These are phyloP conservation scores for Scortechinia acanthostroma DNA, from an alignment of 2,329 filamentous ascomycete species.

Conservation along the genomic window DNA sequence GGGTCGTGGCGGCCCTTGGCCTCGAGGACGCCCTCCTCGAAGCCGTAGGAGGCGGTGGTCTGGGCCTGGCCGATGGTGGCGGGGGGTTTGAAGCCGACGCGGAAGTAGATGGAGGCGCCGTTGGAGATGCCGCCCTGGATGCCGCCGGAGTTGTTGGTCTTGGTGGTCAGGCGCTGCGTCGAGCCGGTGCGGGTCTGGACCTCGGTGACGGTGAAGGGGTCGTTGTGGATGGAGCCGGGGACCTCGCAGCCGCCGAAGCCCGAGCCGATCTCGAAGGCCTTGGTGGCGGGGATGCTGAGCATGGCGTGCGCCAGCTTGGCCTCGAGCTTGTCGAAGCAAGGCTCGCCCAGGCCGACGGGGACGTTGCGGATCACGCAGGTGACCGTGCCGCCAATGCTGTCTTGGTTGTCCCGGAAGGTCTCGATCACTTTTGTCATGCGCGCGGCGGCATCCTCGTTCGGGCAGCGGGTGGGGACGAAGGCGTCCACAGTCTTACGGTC, in stretches of 20 bases:
- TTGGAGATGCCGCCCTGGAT: conserved; percentile 95
- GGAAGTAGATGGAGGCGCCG: conserved; percentile 89
- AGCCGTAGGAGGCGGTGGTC: conserved; percentile 73
- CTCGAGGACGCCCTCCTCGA: conserved; percentile 69
- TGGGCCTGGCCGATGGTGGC: conserved; percentile 90
- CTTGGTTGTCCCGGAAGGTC: conserved; percentile 68
- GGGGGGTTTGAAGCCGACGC: conserved; percentile 87
- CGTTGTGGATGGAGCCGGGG: conserved; percentile 85
- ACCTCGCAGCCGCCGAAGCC: conserved; percentile 84
- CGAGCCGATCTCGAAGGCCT: conserved; percentile 91
- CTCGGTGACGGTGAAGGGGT: conserved; percentile 64
- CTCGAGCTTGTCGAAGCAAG: conserved; percentile 91
- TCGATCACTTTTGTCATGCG: conserved; percentile 77
- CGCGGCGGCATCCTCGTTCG: conserved; percentile 52
- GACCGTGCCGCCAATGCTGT: conserved; percentile 90
- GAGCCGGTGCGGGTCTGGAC: conserved; percentile 32
- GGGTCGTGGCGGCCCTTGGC: conserved; percentile 94
- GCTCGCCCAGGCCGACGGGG: conserved; percentile 82
- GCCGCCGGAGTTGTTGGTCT: conserved; percentile 90
- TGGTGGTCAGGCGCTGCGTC: conserved; percentile 56
- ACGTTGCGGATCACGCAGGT: conserved; percentile 86
- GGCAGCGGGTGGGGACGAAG: conserved; percentile 82
- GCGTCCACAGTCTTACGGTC: conserved; percentile 72
- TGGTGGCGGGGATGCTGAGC: conserved; percentile 88
- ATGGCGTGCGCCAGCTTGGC: conserved; percentile 87